Percentiles rank a stretch among this genome's conserved stretches.
Evolutionary conservation across 2,329 filamentous ascomycete species (phyloP).

Genomic region (Beauveria bassiana): DNA sequence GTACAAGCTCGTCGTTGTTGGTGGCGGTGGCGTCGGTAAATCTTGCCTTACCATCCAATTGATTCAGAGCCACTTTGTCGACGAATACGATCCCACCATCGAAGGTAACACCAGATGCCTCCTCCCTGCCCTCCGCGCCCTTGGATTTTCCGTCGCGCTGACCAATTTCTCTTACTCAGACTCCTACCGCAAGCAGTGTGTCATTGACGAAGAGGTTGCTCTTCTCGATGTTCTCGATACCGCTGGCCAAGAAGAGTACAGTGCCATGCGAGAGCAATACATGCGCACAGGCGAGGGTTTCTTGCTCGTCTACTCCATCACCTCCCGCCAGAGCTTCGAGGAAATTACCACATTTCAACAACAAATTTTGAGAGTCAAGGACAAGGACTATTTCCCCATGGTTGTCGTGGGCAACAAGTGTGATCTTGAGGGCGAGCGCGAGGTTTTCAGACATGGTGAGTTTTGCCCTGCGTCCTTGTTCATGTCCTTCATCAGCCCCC

Average conservation of each 20-base stretch:
- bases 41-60: conserved; percentile 98
- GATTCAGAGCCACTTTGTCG: conserved; percentile 94
- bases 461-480: conserved; percentile 14
- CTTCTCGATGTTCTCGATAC: conserved; percentile 97
- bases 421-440: conserved; percentile 88
- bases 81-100: conserved; percentile 98
- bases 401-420: conserved; percentile 99
- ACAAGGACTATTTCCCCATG: conserved; percentile 99
- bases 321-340: conserved; percentile 92
- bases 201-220: conserved; percentile 96
- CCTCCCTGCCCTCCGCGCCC: not conserved
- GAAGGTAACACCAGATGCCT: conserved; percentile 61
- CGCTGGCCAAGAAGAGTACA: conserved; percentile 97
- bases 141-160: not conserved
- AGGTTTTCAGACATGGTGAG: conserved; percentile 86
- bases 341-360: conserved; percentile 98
- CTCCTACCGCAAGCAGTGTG: conserved; percentile 99
- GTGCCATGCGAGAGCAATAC: conserved; percentile 98
- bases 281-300: conserved; percentile 99
- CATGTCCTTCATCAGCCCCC: not conserved
- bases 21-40: conserved; percentile 97
- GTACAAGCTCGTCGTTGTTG: conserved; percentile 95
- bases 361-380: conserved; percentile 96
- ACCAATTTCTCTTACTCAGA: conserved; percentile 48
- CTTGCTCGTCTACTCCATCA: conserved; percentile 96